Base-by-base conservation (phyloP, 805 yeast species). In the Yarrowia porcina region DNA sequence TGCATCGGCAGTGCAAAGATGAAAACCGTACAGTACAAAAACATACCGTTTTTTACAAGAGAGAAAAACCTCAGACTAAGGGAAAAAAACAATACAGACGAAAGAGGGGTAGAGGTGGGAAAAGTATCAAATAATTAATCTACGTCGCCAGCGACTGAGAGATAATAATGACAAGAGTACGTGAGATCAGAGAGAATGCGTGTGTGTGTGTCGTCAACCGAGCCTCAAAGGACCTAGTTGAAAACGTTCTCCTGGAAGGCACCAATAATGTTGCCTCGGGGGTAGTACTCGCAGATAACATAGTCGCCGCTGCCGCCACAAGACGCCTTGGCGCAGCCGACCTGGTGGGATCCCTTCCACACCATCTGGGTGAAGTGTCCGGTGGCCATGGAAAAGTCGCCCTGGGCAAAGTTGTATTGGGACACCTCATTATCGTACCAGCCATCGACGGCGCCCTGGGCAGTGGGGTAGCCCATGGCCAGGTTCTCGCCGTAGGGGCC, bases 331-430 rank as follows among this genome's bases (percentile, higher is more conserved):
- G 87, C 94, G 76, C 96, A 89, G 18, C 96, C 96, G 15, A 89
- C 63, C 66, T 78, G 72, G 10, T 84, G 78, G 30, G 89, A 77
- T 27, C 76, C 72, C 66, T 79, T 80, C 96, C 96, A 89, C 32
- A 89, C 83, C 49, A 89, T 76, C 73, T 88, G 94, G 20, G 96
- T 88, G 75, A 88, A 90, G 74, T 90, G 96, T 52, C 93, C 93
- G 45, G 91, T 83, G 12, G 75, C 69, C 30, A 70, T 75, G 45
- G 78, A 68, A 73, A 77, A 73, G 33, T 64, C 66, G 1, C 74
- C 77, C 67, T 76, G 76, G 32, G 78, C 72, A 74, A 79, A 84
- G 70, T 82, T 75, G 76, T 86, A 88, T 7, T 71, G 57, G 47
- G 69, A 63, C 62, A 84, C 80, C 73, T 89, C 96, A 66, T n/a